These are phyloP conservation scores for Cladosporium phlei DNA, from an alignment of 2,329 filamentous ascomycete species.

Conservation along the genomic window DNA sequence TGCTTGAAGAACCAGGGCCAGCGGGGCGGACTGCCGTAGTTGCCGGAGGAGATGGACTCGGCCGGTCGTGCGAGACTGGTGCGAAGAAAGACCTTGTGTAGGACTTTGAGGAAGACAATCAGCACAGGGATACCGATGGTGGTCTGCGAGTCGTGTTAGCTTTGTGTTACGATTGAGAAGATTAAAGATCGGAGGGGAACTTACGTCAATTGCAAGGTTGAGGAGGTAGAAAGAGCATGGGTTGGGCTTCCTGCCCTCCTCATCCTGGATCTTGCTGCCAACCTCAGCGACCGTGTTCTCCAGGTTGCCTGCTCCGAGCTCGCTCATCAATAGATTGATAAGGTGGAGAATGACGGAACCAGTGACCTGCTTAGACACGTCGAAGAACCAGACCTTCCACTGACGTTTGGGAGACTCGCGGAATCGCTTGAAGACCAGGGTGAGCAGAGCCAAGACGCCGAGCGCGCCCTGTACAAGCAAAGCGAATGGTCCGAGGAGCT, in stretches of 20 bases:
- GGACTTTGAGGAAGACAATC: slow-evolving; percentile 75
- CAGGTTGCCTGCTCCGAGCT: slow-evolving; percentile 86
- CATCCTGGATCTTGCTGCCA: slow-evolving; percentile 30
- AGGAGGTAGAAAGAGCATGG: slow-evolving; percentile 95
- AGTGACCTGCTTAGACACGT: slow-evolving; percentile 94
- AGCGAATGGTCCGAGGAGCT: slow-evolving; percentile 83
- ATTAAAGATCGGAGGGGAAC: slow-evolving; percentile 35
- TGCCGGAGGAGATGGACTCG: slow-evolving; percentile 86
- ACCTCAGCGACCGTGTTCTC: slow-evolving; percentile 42
- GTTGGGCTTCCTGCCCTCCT: slow-evolving; percentile 67
- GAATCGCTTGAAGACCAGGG: slow-evolving; percentile 90
- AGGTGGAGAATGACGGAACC: slow-evolving; percentile 87
- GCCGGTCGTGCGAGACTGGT: slow-evolving; percentile 75
- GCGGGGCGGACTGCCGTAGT: slow-evolving; percentile 81
- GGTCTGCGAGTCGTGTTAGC: slow-evolving; percentile 54
- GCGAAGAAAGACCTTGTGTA: slow-evolving; percentile 65
- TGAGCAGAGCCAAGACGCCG: slow-evolving; percentile 74
- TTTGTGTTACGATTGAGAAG: slow-evolving; percentile 1
- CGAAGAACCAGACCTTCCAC: slow-evolving; percentile 95
- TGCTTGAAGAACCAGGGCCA: slow-evolving; percentile 94
- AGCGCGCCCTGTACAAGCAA: slow-evolving; percentile 84
- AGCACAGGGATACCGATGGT: slow-evolving; percentile 94
- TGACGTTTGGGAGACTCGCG: slow-evolving; percentile 86
- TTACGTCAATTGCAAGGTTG: slow-evolving; percentile 91
- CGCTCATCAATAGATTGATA: slow-evolving; percentile 91